Evolutionary conservation across 805 yeast genomes (phyloP).

Genomic region (Hyphopichia homilentoma): DNA sequence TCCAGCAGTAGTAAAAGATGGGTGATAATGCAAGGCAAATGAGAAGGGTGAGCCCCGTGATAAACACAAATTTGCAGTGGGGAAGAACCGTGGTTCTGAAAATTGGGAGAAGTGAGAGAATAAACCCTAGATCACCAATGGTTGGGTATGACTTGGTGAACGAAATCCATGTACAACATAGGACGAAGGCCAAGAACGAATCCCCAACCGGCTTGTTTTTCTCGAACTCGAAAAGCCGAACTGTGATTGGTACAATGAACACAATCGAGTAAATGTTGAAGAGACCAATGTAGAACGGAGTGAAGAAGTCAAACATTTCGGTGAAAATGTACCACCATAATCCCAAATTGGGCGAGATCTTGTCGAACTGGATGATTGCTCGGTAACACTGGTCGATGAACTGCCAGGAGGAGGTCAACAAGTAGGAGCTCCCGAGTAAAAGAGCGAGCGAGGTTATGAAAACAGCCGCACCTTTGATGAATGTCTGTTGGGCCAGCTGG

Average conservation of each 20-base stretch:
- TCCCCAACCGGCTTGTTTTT: constrained; percentile 27
- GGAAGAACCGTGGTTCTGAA: constrained; percentile 47
- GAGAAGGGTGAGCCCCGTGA: constrained; percentile 44
- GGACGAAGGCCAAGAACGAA: constrained; percentile 53
- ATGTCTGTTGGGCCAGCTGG: constrained; percentile 5
- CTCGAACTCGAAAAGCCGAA: constrained; percentile 49
- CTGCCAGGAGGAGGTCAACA: constrained; percentile 21
- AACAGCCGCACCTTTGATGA: constrained; percentile 15
- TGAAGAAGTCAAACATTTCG: constrained; percentile 89
- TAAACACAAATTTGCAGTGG: constrained; percentile 43
- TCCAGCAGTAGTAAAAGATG: constrained; percentile 91
- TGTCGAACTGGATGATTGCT: constrained; percentile 54
- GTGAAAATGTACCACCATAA: constrained; percentile 99
- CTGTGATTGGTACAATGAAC: constrained; percentile 69
- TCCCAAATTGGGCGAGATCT: constrained; percentile 86
- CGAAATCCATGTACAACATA: constrained; percentile 42
- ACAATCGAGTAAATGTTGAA: constrained; percentile 72
- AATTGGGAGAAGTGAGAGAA: constrained; percentile 33
- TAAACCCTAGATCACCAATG: constrained; percentile 64
- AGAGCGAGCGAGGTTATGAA: constrained; percentile 14
- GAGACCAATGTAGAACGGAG: constrained; percentile 75
- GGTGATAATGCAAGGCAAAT: constrained; percentile 69
- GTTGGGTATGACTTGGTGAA: constrained; percentile 85
- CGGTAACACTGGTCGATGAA: constrained; percentile 48
- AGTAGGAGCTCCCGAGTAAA: constrained; percentile 23